These are phyloP conservation scores for Amanita pallidorosea DNA, from an alignment of 768 basidiomycete species.

Conservation along the genomic window DNA sequence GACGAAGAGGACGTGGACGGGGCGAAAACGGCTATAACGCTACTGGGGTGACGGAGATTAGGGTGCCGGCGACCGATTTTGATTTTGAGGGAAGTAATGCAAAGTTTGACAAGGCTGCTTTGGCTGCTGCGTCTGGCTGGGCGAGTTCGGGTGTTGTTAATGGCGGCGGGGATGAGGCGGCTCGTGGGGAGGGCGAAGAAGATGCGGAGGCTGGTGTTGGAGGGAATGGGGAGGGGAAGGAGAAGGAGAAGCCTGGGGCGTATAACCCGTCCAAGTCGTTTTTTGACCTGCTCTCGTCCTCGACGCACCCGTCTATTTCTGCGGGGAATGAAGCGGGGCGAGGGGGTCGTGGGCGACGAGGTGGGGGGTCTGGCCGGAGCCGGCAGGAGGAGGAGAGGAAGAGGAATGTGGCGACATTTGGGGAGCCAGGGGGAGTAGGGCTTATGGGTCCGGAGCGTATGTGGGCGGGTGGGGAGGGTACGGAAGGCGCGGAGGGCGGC, in stretches of 20 bases:
- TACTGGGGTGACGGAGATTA: conserved; percentile 25
- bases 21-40: conserved; percentile 10
- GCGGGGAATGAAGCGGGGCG: conserved; percentile 23
- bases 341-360: conserved; percentile 27
- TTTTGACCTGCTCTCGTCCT: conserved; percentile 60
- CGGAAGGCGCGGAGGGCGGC: conserved; percentile 35
- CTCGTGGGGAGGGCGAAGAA: conserved; percentile 16
- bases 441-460: conserved; percentile 72
- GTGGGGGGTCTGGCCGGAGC: conserved; percentile 46
- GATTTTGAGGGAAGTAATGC: conserved; percentile 74
- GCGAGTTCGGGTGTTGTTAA: conserved; percentile 6
- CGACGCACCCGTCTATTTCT: conserved; percentile 21
- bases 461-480: conserved; percentile 73
- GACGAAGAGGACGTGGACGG: neutral
- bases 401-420: conserved; percentile 80
- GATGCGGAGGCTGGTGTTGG: conserved; percentile 7
- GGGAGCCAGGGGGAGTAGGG: conserved; percentile 73
- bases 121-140: conserved; percentile 19
- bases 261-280: conserved; percentile 76
- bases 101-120: conserved; percentile 66
- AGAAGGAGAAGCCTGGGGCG: conserved; percentile 28
- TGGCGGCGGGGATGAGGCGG: conserved; percentile 12
- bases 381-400: conserved; percentile 78
- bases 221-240: conserved; percentile 2
- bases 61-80: conserved; percentile 71